Base-by-base conservation (phyloP, 192 early-diverging fungal species). In the Helicostylum pulchrum region DNA sequence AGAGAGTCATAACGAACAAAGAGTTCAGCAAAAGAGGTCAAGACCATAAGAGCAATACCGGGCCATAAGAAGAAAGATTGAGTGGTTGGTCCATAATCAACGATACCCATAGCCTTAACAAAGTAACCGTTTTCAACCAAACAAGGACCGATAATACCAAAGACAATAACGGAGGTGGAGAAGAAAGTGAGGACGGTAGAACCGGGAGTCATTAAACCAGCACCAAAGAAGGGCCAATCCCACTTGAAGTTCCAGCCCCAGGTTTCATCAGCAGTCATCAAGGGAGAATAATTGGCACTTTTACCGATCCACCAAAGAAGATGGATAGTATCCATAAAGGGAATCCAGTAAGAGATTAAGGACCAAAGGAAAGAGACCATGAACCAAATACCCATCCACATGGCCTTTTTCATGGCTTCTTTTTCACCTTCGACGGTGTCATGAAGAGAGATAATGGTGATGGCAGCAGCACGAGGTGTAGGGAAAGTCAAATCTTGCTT, bases 31-130 rank as follows among this genome's bases (percentile, higher is more conserved):
- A 89, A 83, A 20, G 87, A 78, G 53, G 81, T 73, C 62, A 80
- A 70, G 10, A 89, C 74, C 87, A 89, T 89, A 42, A 89, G 56
- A 12, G 76, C 75, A 59, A 89, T 77, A 77, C 87, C 87, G 14
- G 87, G 87, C 87, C 87, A 89, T 46, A 89, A 69, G 67, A 88
- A 79, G 80, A 82, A 89, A 59, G 77, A 85, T 52, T 82, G 83
- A 32, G 87, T 72, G 26, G 86, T 79, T 11, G 66, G 72, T 32
- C 65, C 65, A 0, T 39, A 55, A 26, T 64, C 53, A 1, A 14
- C 55, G 57, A 82, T 80, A 43, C 73, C 74, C 50, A 17, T 61
- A 11, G 58, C 32, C 3, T 51, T 54, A 34, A 59, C 58, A 52
- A 79, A 61, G 34, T 67, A 63, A 7, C 81, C 80, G n/a, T 72